Evolutionary conservation across 2,329 filamentous ascomycete species (phyloP).

Genomic region (Fusarium dlaminii): DNA sequence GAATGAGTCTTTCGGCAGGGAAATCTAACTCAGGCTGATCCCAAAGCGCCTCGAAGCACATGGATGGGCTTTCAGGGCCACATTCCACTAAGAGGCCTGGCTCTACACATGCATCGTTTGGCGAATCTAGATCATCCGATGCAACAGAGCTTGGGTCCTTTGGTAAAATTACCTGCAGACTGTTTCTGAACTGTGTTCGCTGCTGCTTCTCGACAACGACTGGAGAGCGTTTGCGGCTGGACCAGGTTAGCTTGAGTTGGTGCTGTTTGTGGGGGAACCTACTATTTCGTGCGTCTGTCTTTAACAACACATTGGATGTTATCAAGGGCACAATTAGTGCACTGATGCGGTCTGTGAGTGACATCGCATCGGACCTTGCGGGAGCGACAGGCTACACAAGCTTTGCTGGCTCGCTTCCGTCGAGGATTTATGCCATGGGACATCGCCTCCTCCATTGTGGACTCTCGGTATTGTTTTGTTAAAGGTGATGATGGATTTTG

Average conservation of each 20-base stretch:
- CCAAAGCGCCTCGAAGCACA: background rate
- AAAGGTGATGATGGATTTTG: background rate
- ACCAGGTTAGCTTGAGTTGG: background rate
- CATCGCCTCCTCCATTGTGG: background rate
- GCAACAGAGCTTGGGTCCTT: background rate
- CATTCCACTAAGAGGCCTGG: background rate
- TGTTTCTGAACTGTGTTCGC: background rate
- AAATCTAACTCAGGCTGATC: background rate
- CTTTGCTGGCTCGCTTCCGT: conserved; percentile 15
- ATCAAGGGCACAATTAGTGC: conserved; percentile 24
- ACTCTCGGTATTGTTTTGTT: rapidly evolving
- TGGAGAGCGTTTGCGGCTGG: background rate
- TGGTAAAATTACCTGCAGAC: background rate
- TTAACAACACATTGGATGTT: conserved; percentile 19
- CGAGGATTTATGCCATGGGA: background rate
- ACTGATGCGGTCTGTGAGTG: conserved; percentile 8
- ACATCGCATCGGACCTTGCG: conserved; percentile 28
- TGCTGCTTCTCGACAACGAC: background rate
- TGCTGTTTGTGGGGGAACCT: background rate
- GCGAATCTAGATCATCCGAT: background rate
- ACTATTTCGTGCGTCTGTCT: conserved; percentile 18
- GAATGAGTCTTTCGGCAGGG: background rate
- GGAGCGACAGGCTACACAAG: conserved; percentile 14
- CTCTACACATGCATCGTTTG: background rate
- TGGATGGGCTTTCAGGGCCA: background rate